These are phyloP conservation scores for Syncephalastrum contaminatum DNA, from an alignment of 371 early-diverging fungal species.

Conservation along the genomic window DNA sequence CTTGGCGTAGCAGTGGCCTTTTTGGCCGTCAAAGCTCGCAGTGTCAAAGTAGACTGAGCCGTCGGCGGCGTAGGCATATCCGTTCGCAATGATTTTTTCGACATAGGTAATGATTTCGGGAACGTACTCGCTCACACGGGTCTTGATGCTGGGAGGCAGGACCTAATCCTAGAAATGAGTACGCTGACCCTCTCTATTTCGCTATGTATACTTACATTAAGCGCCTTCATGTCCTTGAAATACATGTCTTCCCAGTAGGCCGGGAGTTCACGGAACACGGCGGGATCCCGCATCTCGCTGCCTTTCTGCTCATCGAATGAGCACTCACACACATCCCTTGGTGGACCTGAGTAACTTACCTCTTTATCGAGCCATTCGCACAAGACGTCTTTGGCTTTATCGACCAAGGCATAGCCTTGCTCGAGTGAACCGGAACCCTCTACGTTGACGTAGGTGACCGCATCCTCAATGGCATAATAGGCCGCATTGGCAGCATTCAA, in stretches of 20 bases:
- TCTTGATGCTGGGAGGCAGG: constrained; percentile 89
- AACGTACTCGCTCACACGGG: constrained; percentile 98
- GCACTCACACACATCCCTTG: background rate
- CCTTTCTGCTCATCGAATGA: constrained; percentile 42
- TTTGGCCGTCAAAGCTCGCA: constrained; percentile 78
- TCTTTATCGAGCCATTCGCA: constrained; percentile 57
- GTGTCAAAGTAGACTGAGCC: constrained; percentile 99
- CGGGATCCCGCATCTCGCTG: constrained; percentile 77
- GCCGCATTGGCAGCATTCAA: constrained; percentile 35
- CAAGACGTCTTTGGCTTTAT: constrained; percentile 55
- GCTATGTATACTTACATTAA: constrained; percentile 66
- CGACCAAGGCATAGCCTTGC: constrained; percentile 41
- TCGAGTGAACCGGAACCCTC: no score
- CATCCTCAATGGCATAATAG: constrained; percentile 43
- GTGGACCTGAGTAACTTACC: constrained; percentile 24
- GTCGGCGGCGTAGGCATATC: constrained; percentile 91
- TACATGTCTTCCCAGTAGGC: constrained; percentile 97
- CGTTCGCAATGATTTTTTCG: constrained; percentile 90
- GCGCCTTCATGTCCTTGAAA: constrained; percentile 93
- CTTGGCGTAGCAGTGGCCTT: constrained; percentile 91
- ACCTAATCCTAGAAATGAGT: constrained; percentile 41
- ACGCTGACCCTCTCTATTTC: background rate
- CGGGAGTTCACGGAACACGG: constrained; percentile 88
- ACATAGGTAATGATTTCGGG: constrained; percentile 94
- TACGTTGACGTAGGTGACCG: constrained; percentile 6